Evolutionary conservation across 2,329 filamentous ascomycete genomes (phyloP).

Genomic region (Pseudogymnoascus sp.): DNA sequence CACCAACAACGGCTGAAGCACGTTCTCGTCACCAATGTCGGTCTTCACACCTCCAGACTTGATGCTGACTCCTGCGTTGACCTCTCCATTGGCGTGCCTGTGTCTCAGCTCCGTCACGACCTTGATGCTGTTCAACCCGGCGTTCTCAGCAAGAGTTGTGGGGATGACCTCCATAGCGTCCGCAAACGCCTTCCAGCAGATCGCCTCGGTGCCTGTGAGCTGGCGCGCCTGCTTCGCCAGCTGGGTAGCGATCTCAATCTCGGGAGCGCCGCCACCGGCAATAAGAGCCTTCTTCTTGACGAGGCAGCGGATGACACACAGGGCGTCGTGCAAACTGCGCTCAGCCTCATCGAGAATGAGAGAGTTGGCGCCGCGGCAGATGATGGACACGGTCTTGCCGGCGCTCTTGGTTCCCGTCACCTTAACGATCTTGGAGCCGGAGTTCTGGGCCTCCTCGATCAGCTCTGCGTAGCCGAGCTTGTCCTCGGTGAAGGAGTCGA

Average conservation of each 20-base stretch:
- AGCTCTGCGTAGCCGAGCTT: conserved; percentile 92
- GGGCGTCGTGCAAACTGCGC: conserved; percentile 91
- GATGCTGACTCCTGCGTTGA: conserved; percentile 95
- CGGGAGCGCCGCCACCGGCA: conserved; percentile 89
- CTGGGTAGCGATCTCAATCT: conserved; percentile 90
- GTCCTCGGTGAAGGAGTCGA: conserved; percentile 97
- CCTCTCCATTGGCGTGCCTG: conserved; percentile 89
- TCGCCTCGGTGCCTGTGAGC: conserved; percentile 84
- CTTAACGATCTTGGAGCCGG: conserved; percentile 88
- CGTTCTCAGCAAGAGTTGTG: conserved; percentile 94
- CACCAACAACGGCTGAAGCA: conserved; percentile 89
- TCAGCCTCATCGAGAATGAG: conserved; percentile 96
- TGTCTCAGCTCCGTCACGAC: conserved; percentile 94
- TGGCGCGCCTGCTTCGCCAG: conserved; percentile 75
- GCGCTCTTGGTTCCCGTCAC: conserved; percentile 81
- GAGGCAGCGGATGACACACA: conserved; percentile 92
- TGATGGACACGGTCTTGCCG: conserved; percentile 85
- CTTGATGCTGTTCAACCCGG: conserved; percentile 96
- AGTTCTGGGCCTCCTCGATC: conserved; percentile 83
- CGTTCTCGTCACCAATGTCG: conserved; percentile 95
- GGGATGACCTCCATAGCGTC: conserved; percentile 97
- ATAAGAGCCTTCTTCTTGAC: conserved; percentile 99
- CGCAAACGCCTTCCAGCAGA: conserved; percentile 98
- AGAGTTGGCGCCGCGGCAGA: conserved; percentile 88
- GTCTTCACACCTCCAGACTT: conserved; percentile 95